Percentiles rank a stretch among this genome's conserved stretches.
phyloP scores from a whole-genome alignment of 257 asterid genomes.

The Vinca minor region DNA sequence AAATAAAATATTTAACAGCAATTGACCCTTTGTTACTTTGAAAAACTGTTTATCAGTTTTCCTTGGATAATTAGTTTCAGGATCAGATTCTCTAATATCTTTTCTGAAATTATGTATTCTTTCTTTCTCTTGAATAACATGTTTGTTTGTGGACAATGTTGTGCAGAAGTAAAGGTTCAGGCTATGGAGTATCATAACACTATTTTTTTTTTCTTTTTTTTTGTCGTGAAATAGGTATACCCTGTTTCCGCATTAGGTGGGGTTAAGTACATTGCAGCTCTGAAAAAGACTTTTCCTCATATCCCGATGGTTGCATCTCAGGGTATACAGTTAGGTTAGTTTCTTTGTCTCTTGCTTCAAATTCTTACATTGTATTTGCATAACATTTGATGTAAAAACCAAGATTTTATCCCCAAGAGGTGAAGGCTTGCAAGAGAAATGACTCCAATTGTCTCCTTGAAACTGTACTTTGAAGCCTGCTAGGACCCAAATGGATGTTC shows the following conservation, averaged over 20 bases:
- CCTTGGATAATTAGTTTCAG: not conserved
- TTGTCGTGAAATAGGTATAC: slow-evolving; percentile 42
- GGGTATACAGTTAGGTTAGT: slow-evolving; percentile 63
- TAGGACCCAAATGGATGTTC: too few species aligned
- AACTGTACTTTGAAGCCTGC: too few species aligned
- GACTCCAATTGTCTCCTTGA: too few species aligned
- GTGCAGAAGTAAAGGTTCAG: too few species aligned
- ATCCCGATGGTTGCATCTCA: slow-evolving; percentile 86
- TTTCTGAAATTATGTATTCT: not conserved
- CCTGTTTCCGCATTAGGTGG: slow-evolving; percentile 79
- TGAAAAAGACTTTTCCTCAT: slow-evolving; percentile 65
- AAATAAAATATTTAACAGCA: too few species aligned
- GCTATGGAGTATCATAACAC: not conserved
- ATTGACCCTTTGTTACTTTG: too few species aligned
- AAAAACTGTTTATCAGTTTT: not conserved
- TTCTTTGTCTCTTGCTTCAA: slow-evolving; percentile 4
- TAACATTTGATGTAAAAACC: too few species aligned
- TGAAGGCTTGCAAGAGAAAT: too few species aligned
- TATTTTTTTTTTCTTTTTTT: not conserved
- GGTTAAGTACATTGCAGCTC: slow-evolving; percentile 53
- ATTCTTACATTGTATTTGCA: not conserved
- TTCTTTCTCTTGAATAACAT: not conserved
- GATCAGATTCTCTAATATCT: not conserved
- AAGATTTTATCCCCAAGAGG: too few species aligned
- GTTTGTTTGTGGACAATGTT: not conserved